Conservation (phyloP, 768 basidiomycete genomes). For the Kwoniella botswanensis region DNA sequence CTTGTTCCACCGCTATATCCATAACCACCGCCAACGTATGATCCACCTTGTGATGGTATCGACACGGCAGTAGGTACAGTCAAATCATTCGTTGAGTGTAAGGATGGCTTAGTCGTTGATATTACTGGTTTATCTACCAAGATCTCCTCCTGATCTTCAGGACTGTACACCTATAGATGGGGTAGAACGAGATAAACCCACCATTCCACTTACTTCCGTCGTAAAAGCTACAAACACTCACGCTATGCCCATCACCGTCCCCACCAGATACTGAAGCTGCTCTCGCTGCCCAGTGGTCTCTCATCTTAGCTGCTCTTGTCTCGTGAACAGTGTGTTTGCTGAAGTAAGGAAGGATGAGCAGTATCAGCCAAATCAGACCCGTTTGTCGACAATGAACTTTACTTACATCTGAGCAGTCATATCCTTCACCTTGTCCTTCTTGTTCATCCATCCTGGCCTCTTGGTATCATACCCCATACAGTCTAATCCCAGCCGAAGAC, state of each 20-base stretch:
- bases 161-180: not conserved
- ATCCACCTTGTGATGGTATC: not conserved
- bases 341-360: not conserved
- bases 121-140: not conserved
- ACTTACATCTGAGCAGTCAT: slow-evolving; percentile 44
- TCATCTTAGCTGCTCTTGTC: slow-evolving; percentile 9
- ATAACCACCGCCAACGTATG: not conserved
- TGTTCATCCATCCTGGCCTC: slow-evolving; percentile 51
- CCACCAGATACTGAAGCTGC: slow-evolving; percentile 7
- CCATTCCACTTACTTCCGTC: not conserved
- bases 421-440: slow-evolving; percentile 53
- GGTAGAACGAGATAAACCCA: not conserved
- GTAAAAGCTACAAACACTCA: not conserved
- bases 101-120: not conserved
- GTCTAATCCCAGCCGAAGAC: slow-evolving; percentile 25
- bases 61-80: not conserved
- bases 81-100: too few species aligned
- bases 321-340: slow-evolving; percentile 6
- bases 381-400: too few species aligned
- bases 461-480: slow-evolving; percentile 35
- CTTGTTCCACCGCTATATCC: not conserved
- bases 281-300: slow-evolving; percentile 8
- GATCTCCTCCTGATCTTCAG: not conserved
- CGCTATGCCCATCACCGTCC: not conserved
- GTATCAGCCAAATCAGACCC: too few species aligned